Evolutionary conservation across 2,329 filamentous ascomycete genomes (phyloP), one percentile per base, ranked within the genome.

Genomic region (Aureobasidium sp.): DNA sequence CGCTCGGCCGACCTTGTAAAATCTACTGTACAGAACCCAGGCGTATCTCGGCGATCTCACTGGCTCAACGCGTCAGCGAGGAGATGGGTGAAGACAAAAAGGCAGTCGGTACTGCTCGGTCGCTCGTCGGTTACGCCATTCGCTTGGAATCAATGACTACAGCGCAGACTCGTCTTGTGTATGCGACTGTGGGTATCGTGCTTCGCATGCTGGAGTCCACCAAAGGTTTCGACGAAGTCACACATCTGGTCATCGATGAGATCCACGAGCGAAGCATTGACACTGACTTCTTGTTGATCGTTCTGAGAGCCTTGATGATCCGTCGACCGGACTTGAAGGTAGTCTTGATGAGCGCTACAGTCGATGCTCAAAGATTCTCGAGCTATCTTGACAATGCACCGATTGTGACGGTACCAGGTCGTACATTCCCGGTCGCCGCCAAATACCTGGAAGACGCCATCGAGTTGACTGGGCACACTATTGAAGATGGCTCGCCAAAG

Each of bases 251-350:
- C 49, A 86, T 99, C n/a, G 94, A 99, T 70, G 94, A 99, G 75
- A 93, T 97, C 2, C 94, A 99, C 71, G 94, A 99, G 73, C 86
- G 93, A 64, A 90, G 91, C 13, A 97, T 99, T 67, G 94, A 99
- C 71, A 96, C 92, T 62, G 94, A 99, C 72, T 97, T 99, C 72
- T 79, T 99, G 37, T 81, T 99, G 16, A 94, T 99, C 67, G 89
- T 97, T 1, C 81, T 99, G 55, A 90, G 90, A 70, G 89, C 92
- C 64, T 79, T 99, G 4, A 83, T 97, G 76, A 73, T 83, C 36
- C 83, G 84, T 66, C 83, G 93, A 59, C 87, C 87, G 64, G 89
- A 96, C 65, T 79, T 99, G 57, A 97, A 96, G 74, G 88, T 99
- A 21, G 83, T 99, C 41, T 82, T 99, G 52, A 99, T 99, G 94